These are phyloP conservation scores for Lentinula aciculospora DNA, from an alignment of 768 basidiomycete genomes.

Conservation along the genomic window DNA sequence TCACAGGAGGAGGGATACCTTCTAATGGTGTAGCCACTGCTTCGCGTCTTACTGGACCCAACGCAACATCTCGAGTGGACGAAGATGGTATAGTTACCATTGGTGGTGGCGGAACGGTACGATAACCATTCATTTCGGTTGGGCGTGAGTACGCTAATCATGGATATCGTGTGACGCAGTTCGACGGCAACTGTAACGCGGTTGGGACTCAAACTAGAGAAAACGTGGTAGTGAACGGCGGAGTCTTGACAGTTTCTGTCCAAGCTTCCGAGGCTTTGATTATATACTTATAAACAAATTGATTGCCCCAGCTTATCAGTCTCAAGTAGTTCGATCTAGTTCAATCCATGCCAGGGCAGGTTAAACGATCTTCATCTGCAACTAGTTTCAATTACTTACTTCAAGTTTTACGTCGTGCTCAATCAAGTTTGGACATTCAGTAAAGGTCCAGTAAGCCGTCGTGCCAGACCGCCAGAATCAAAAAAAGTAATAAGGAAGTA, in stretches of 20 bases:
- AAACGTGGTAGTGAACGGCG: slow-evolving; percentile 16
- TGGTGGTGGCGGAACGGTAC: slow-evolving; percentile 21
- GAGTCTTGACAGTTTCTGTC: slow-evolving; percentile 20
- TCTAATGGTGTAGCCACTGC: slow-evolving; percentile 16
- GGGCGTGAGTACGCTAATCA: not conserved
- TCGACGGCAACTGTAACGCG: slow-evolving; percentile 14
- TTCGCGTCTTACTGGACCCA: slow-evolving; percentile 28
- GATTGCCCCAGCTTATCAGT: not conserved
- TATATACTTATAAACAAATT: slow-evolving; percentile 17
- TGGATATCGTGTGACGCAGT: slow-evolving; percentile 12
- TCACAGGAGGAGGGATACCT: slow-evolving; percentile 19
- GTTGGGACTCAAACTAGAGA: slow-evolving; percentile 22
- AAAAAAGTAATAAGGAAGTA: no score
- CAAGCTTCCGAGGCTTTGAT: slow-evolving; percentile 32
- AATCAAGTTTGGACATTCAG: no score
- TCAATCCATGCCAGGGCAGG: no score
- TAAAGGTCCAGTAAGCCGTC: no score
- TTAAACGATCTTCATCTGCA: no score
- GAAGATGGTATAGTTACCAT: slow-evolving; percentile 27
- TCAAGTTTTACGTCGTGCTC: no score
- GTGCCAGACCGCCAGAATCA: no score
- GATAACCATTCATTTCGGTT: not conserved
- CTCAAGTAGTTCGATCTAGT: no score
- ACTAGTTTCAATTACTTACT: no score
- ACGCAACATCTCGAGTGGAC: slow-evolving; percentile 25